These are phyloP conservation scores for Solanum bulbocastanum DNA, from an alignment of 257 asterid genomes.

Conservation along the genomic window DNA sequence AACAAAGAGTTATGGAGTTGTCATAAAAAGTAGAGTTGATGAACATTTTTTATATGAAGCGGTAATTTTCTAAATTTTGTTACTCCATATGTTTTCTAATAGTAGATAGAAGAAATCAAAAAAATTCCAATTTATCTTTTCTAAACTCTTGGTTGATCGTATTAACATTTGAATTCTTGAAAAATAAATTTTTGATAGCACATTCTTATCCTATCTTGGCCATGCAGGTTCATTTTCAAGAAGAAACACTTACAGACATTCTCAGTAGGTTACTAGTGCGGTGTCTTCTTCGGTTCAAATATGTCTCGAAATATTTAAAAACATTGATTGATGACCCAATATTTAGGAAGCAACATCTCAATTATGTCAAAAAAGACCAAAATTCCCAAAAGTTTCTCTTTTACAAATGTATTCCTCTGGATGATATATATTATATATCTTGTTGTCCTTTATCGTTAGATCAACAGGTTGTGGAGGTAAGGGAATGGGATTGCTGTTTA, in stretches of 20 bases:
- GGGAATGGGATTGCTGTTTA: not conserved
- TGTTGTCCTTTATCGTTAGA: not conserved
- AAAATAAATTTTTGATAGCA: too few species aligned
- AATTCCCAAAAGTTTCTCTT: not conserved
- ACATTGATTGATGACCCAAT: not conserved
- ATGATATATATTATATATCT: not conserved
- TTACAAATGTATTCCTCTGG: not conserved
- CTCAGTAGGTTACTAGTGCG: too few species aligned
- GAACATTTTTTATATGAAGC: not conserved
- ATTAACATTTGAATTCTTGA: too few species aligned
- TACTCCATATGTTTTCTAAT: not conserved
- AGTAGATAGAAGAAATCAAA: not conserved
- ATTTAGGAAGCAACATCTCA: not conserved
- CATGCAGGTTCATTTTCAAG: too few species aligned
- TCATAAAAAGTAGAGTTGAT: not conserved
- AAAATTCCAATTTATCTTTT: not conserved
- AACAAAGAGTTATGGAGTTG: not conserved
- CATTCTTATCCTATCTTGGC: too few species aligned
- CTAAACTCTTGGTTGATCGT: too few species aligned
- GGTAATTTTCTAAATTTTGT: not conserved
- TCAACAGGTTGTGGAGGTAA: not conserved
- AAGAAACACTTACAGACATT: too few species aligned
- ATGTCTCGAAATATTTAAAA: not conserved
- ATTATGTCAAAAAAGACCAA: not conserved
- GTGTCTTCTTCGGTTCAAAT: too few species aligned